Percentiles rank a stretch among this genome's conserved stretches.
These are phyloP conservation scores for Xylariomycetidae sp. DNA, from an alignment of 2,329 filamentous ascomycete genomes.

Conservation along the genomic window DNA sequence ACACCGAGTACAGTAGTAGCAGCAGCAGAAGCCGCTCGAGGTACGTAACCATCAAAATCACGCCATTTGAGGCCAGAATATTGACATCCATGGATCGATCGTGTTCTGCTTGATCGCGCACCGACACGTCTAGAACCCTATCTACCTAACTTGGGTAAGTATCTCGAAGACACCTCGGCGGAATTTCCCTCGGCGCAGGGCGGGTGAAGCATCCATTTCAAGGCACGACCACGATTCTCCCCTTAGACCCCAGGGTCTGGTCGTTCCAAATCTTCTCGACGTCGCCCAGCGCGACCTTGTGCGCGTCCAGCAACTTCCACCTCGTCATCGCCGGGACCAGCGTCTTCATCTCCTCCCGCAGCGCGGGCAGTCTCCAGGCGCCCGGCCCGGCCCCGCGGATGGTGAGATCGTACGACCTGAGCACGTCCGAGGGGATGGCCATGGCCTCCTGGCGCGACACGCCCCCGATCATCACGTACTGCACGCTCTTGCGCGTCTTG, in stretches of 20 bases:
- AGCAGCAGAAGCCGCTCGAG: too few relatives aligned
- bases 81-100: too few relatives aligned
- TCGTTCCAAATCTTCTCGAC: slow-evolving; percentile 29
- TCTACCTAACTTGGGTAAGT: too few relatives aligned
- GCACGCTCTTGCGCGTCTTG: slow-evolving; percentile 36
- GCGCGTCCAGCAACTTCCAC: slow-evolving; percentile 21
- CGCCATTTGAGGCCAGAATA: too few relatives aligned
- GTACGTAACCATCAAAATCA: too few relatives aligned
- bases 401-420: slow-evolving; percentile 46
- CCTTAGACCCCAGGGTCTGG: slow-evolving; percentile 15
- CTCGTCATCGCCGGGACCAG: slow-evolving; percentile 26
- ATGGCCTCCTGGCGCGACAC: slow-evolving; percentile 32
- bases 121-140: too few relatives aligned
- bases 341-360: slow-evolving; percentile 23
- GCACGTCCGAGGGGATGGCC: slow-evolving; percentile 34
- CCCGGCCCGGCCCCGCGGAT: slow-evolving; percentile 42
- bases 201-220: too few relatives aligned
- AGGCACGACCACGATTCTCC: slow-evolving; percentile 22
- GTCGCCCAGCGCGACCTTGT: slow-evolving; percentile 23
- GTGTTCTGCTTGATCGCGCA: too few relatives aligned
- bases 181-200: too few relatives aligned
- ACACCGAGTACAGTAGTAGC: too few relatives aligned
- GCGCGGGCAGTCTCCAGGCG: slow-evolving; percentile 31
- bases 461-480: slow-evolving; percentile 49
- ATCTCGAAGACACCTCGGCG: too few relatives aligned